Evolutionary conservation across 495 filamentous ascomycete genomes (phyloP).

Genomic region (Wilcoxina mikolae): DNA sequence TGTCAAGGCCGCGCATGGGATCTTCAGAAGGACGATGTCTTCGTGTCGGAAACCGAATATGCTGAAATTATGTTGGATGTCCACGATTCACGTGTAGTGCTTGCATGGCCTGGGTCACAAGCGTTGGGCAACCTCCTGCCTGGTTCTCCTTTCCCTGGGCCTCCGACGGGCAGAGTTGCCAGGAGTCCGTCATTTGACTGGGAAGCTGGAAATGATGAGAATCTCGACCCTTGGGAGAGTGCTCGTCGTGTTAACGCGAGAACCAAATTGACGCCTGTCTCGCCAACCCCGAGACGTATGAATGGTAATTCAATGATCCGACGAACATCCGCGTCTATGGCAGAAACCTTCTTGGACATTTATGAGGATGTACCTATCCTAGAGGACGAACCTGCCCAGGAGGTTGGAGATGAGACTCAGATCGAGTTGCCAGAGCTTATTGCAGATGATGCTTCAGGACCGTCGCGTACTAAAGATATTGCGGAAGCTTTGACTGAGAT

Average conservation of each 20-base stretch:
- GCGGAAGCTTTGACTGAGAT: constrained; percentile 42
- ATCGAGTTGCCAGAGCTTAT: background rate
- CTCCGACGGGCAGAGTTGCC: constrained; percentile 18
- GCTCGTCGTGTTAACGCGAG: constrained; percentile 15
- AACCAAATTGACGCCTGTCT: constrained; percentile 6
- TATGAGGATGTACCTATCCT: constrained; percentile 41
- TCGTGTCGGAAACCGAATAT: constrained; percentile 76
- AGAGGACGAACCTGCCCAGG: constrained; percentile 32
- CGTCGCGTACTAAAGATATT: constrained; percentile 31
- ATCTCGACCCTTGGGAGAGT: constrained; percentile 21
- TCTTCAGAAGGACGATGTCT: constrained; percentile 72
- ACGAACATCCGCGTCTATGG: constrained; percentile 12
- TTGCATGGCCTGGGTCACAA: constrained; percentile 56
- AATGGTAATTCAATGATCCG: background rate
- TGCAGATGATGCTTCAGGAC: background rate
- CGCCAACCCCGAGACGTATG: constrained; percentile 1
- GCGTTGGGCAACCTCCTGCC: constrained; percentile 16
- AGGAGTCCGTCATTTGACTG: constrained; percentile 25
- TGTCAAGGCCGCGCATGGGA: constrained; percentile 81
- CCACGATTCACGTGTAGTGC: constrained; percentile 73
- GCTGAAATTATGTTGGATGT: constrained; percentile 93
- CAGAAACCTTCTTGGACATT: constrained; percentile 33
- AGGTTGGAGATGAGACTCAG: background rate
- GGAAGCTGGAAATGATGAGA: constrained; percentile 27
- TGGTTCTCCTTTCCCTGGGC: constrained; percentile 4